Evolutionary conservation across 768 basidiomycete genomes (phyloP), one percentile per base, ranked within the genome.

Genomic region (Kwoniella botswanensis): DNA sequence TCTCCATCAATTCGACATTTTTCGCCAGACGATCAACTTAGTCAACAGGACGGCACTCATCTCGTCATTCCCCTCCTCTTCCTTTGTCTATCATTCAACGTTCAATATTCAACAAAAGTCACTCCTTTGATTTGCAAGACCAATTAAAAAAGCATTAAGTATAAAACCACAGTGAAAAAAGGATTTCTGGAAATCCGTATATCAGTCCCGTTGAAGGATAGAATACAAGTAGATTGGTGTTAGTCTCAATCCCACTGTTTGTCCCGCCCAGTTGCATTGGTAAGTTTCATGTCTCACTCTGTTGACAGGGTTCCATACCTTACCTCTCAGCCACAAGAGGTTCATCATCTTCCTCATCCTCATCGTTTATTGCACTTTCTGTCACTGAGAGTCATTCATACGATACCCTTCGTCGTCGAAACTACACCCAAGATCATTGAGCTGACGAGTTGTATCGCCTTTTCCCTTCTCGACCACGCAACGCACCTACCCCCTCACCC

Each of bases 241-340:
- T 12, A 50, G 41, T 46, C 26, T 46, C 24, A 18, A 22, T 35
- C 35, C 7, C 35, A 35, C 35, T 35, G 17, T 18, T 53, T 59
- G 22, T 42, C 54, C 68, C 55, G 68, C 68, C 68, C 68, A 24
- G 68, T 70, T 22, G 29, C 0, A 41, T 64, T 70, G 62, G 68
- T 70, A 63, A 70, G 68, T 70, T 65, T 64, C 35, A 46, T 68
- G 41, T 59, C 61, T 63, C 54, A 68, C 61, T 57, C 22, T 55
- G 65, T 57, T 35, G 22, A 63, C 29, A 54, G 10, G 52, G 41
- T 55, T 50, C 53, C 50, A 29, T 53, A 17, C 59, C 42, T 26
- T 12, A 26, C 13, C 7, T 21, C 22, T 21, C 59, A 56, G 63
- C 63, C 63, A 52, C 50, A 35, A 5, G 24, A 13, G 12, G 17